These are phyloP conservation scores for Penicillium sp. DNA, from an alignment of 2,329 filamentous ascomycete species.

Conservation along the genomic window DNA sequence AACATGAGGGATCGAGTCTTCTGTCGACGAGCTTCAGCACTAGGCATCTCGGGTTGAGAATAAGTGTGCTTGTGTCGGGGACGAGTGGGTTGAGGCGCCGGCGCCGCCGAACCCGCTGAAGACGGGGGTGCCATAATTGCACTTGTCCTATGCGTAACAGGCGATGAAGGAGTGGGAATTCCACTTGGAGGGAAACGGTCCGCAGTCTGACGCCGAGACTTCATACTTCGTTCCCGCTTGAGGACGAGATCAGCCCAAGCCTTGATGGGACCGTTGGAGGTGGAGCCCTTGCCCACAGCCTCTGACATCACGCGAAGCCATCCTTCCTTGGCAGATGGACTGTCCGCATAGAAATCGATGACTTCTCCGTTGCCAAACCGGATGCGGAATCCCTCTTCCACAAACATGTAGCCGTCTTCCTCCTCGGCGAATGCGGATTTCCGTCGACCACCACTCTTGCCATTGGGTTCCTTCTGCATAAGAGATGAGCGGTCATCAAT, in stretches of 20 bases:
- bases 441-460: constrained; percentile 74
- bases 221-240: constrained; percentile 44
- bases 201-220: constrained; percentile 30
- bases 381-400: constrained; percentile 98
- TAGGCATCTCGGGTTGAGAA: constrained; percentile 41
- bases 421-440: constrained; percentile 97
- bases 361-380: constrained; percentile 97
- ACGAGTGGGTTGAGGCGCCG: constrained; percentile 31
- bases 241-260: constrained; percentile 66
- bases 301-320: constrained; percentile 92
- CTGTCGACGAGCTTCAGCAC: constrained; percentile 38
- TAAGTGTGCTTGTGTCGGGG: constrained; percentile 42
- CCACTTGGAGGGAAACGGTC: constrained; percentile 25
- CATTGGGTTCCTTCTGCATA: constrained; percentile 78
- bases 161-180: constrained; percentile 23
- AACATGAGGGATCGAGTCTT: constrained; percentile 46
- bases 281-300: constrained; percentile 58
- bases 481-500: constrained; percentile 88
- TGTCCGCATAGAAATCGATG: constrained; percentile 98
- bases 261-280: constrained; percentile 48
- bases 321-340: constrained; percentile 78
- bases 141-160: constrained; percentile 26
- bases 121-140: constrained; percentile 18
- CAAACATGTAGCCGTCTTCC: constrained; percentile 99
- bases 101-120: constrained; percentile 27